phyloP scores from a whole-genome alignment of 371 early-diverging fungal genomes.

The Amoeboaphelidium protococcarum region DNA sequence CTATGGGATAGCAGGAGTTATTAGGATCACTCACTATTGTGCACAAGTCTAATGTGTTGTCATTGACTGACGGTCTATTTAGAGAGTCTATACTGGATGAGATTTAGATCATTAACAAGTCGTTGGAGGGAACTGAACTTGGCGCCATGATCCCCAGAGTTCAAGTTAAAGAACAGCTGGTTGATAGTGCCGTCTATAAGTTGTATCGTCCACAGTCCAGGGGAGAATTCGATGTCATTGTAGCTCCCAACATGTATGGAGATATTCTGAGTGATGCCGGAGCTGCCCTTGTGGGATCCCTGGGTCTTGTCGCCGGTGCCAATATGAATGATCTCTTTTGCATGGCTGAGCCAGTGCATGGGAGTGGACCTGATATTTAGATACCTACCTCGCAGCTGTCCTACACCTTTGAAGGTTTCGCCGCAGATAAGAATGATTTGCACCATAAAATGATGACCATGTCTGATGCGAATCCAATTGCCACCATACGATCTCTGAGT shows the following conservation, averaged over 20 bases:
- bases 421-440: no score
- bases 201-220: slow-evolving; percentile 63
- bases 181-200: slow-evolving; percentile 71
- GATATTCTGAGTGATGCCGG: slow-evolving; percentile 74
- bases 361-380: slow-evolving; percentile 85
- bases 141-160: slow-evolving; percentile 29
- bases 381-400: no score
- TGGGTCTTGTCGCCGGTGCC: slow-evolving; percentile 78
- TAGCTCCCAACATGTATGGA: slow-evolving; percentile 85
- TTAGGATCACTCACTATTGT: slow-evolving; percentile 67
- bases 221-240: slow-evolving; percentile 86
- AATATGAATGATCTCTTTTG: slow-evolving; percentile 78
- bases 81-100: slow-evolving; percentile 51
- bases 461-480: slow-evolving; percentile 80
- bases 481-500: slow-evolving; percentile 69
- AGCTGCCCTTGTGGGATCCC: slow-evolving; percentile 73
- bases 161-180: slow-evolving; percentile 69
- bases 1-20: slow-evolving; percentile 18
- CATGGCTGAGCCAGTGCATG: slow-evolving; percentile 84
- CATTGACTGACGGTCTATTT: slow-evolving; percentile 76
- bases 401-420: not conserved
- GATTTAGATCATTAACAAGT: slow-evolving; percentile 18
- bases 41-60: slow-evolving; percentile 85
- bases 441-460: no score
- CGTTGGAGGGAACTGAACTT: slow-evolving; percentile 10